Evolutionary conservation across 2,329 filamentous ascomycete genomes (phyloP), one percentile per base, ranked within the genome.

Genomic region (Fusarium coicis): DNA sequence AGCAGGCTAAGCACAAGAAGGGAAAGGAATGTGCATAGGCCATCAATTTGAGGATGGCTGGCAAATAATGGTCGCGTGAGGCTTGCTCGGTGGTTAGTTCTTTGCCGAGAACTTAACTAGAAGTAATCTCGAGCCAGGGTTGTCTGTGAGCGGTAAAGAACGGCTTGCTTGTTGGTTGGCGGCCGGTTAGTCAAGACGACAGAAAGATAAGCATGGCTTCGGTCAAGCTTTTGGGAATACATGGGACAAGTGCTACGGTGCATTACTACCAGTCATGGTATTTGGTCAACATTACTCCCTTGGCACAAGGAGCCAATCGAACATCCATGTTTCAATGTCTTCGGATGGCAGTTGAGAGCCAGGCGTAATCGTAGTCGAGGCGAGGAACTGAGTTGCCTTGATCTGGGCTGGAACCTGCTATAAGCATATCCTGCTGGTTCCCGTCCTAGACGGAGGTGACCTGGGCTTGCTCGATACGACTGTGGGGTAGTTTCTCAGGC

Each of bases 151-250:
- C 63, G 71, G 71, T 71, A 74, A 72, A 36, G 49, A 36, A 39
- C 46, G 26, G 36, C 55, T 50, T 50, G 46, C 47, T 32, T 47
- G 56, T 32, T 47, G 56, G 55, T 58, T 70, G 59, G 70, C 28
- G 49, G 53, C 59, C 40, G 23, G 46, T 63, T 67, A 64, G 70
- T 46, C 23, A 47, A 70, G 32, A 55, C 47, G 46, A 52, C 40
- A 39, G 34, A 56, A 37, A 74, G 71, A 73, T 74, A 72, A 74
- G 71, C 70, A 64, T 60, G 64, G 43, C 68, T 71, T 74, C 67
- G 71, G 71, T 69, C 65, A 74, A 69, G 46, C 56, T 57, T 69
- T 68, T 55, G 43, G 66, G 68, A 72, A 49, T 26, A 49, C 52
- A 58, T 49, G 55, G 55, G 42, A 67, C 54, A 60, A 69, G 57